Conservation (phyloP, 768 basidiomycete species). For the Podaxis sp. region DNA sequence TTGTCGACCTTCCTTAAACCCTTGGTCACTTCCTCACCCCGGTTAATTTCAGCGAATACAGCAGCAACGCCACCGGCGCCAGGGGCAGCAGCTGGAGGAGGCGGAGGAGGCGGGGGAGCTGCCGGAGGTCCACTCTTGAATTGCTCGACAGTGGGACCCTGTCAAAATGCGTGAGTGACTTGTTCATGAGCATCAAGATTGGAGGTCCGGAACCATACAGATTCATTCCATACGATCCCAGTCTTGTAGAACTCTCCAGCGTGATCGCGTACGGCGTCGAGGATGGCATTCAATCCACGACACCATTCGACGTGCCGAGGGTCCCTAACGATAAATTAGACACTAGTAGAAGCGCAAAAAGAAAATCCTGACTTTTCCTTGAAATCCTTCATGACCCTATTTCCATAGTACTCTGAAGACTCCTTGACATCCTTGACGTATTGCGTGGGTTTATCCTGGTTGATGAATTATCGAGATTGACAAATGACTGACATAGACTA, state of each 20-base stretch:
- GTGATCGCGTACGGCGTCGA: constrained; percentile 83
- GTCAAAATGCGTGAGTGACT: constrained; percentile 1
- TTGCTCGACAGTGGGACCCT: constrained; percentile 60
- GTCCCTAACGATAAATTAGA: constrained; percentile 51
- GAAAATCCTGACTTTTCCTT: constrained; percentile 77
- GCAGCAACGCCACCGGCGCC: constrained; percentile 63
- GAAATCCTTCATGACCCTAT: constrained; percentile 88
- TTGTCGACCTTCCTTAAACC: constrained; percentile 91
- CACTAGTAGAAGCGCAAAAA: neutral
- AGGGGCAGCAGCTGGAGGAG: constrained; percentile 53
- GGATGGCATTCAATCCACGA: constrained; percentile 58
- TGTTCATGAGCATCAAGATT: constrained; percentile 3
- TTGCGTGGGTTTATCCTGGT: constrained; percentile 76
- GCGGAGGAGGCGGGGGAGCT: constrained; percentile 56
- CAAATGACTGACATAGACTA: neutral
- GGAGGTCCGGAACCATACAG: constrained; percentile 41
- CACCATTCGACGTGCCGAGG: constrained; percentile 89
- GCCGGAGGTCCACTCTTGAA: constrained; percentile 53
- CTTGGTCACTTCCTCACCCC: constrained; percentile 87
- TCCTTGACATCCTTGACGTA: constrained; percentile 85
- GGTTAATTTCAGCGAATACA: constrained; percentile 89
- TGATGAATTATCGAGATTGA: neutral
- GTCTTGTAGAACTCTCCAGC: constrained; percentile 83
- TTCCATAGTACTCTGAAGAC: constrained; percentile 82
- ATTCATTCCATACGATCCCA: constrained; percentile 86